phyloP scores from a whole-genome alignment of 441 rosid genomes.

The Caryocar brasiliense region DNA sequence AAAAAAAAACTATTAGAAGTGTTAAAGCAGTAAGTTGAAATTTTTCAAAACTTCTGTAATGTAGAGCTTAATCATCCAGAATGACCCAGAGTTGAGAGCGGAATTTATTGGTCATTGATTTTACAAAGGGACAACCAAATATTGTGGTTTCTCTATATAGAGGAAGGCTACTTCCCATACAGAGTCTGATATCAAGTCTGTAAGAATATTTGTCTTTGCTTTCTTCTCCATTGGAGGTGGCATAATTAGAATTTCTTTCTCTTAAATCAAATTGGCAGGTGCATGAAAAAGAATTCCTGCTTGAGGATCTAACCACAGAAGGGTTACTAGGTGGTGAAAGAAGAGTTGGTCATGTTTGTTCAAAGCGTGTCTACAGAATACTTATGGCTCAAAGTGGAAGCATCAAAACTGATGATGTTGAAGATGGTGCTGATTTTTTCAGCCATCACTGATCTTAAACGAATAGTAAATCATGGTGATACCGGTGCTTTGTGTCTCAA shows the following conservation, averaged over 20 bases:
- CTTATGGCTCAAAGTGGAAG: conserved; percentile 68
- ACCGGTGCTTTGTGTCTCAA: not conserved
- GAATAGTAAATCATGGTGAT: not conserved
- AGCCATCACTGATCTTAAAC: conserved; percentile 10
- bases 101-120: too few relatives aligned
- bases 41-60: too few relatives aligned
- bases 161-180: too few relatives aligned
- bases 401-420: conserved; percentile 75
- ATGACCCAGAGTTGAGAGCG: too few relatives aligned
- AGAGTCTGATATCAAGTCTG: too few relatives aligned
- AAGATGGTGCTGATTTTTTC: conserved; percentile 85
- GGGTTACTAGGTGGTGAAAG: conserved; percentile 61
- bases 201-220: not conserved
- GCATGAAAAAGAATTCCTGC: conserved; percentile 79
- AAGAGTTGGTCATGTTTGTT: conserved; percentile 76
- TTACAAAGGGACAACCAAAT: too few relatives aligned
- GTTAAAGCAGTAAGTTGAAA: too few relatives aligned
- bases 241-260: not conserved
- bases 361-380: conserved; percentile 76
- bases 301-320: conserved; percentile 64
- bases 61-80: too few relatives aligned
- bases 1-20: too few relatives aligned
- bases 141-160: too few relatives aligned
- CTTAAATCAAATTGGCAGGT: conserved; percentile 29
- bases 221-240: not conserved